Evolutionary conservation across 2,329 filamentous ascomycete genomes (phyloP), one percentile per base, ranked within the genome.

Genomic region (Cladosporium sp.): DNA sequence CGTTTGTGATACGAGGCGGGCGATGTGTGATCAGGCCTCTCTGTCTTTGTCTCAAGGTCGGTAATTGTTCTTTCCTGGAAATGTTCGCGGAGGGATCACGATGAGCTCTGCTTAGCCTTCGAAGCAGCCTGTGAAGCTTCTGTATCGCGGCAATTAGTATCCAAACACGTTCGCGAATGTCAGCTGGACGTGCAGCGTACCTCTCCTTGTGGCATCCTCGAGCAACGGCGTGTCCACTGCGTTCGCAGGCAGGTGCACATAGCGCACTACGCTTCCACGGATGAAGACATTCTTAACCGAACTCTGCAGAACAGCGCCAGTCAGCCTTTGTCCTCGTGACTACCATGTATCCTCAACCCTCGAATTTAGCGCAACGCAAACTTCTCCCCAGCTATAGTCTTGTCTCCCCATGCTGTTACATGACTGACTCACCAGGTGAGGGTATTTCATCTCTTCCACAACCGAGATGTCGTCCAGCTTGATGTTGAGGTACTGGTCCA

Each of bases 401-500:
- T 19, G 14, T 41, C 19, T 9, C 19, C 3, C 38, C 14, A 11
- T 13, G 14, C 13, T 4, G 9, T 14, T 19, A 4, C 38, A 41
- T 41, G 38, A 8, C 37, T 31, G n/a, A 71, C 75, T 62, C 65
- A 92, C 88, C 71, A 98, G 74, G 72, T 98, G 93, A 46, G 93
- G 93, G 70, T 96, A 97, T 72, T 91, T 90, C 67, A 93, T 76
- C 74, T 97, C 89, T 61, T 98, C 91, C 22, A 95, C 81, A 32
- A 97, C 92, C 58, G 85, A 81, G 56, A 97, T 95, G 67, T 96
- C 89, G 67, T 98, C 93, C 46, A 98, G 83, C 78, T 97, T 97
- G 75, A 98, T 96, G 75, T 98, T 98, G 67, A 98, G 83, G 74
- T 95, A 98, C 76, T 97, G 93, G 70, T 98, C 93, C 61, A 98